Evolutionary conservation across 176 grass and related monocot genomes (phyloP).

Genomic region (Rhynchospora breviuscula): DNA sequence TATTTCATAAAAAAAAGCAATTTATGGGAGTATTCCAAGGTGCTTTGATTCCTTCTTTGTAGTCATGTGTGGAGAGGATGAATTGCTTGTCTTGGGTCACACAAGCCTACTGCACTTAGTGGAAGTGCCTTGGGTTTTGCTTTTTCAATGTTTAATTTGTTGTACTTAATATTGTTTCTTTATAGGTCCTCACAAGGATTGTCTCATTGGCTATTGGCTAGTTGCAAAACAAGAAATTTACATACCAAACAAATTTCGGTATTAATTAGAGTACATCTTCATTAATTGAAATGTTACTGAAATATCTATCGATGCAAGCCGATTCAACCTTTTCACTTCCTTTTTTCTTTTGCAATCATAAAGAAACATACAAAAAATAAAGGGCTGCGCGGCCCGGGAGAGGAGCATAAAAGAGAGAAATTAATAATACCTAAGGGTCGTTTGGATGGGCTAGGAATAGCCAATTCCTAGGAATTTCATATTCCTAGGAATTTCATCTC

Average conservation of each 20-base stretch:
- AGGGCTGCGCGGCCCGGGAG: no score
- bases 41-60: conserved; percentile 76
- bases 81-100: conserved; percentile 22
- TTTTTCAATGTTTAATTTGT: conserved; percentile 17
- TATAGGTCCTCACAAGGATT: conserved; percentile 4
- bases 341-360: background rate
- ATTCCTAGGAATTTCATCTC: no score
- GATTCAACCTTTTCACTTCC: background rate
- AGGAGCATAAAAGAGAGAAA: background rate
- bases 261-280: background rate
- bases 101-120: conserved; percentile 21
- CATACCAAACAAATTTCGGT: background rate
- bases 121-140: conserved; percentile 18
- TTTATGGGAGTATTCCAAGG: conserved; percentile 14
- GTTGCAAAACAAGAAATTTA: conserved; percentile 9
- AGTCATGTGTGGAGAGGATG: conserved; percentile 52
- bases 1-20: conserved; percentile 10
- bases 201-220: background rate
- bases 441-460: no score
- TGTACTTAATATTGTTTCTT: conserved; percentile 7
- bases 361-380: background rate
- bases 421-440: background rate
- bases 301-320: background rate
- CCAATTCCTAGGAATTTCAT: no score
- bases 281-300: background rate